Conservation (phyloP, 768 basidiomycete species). For the Auriscalpium orientale region DNA sequence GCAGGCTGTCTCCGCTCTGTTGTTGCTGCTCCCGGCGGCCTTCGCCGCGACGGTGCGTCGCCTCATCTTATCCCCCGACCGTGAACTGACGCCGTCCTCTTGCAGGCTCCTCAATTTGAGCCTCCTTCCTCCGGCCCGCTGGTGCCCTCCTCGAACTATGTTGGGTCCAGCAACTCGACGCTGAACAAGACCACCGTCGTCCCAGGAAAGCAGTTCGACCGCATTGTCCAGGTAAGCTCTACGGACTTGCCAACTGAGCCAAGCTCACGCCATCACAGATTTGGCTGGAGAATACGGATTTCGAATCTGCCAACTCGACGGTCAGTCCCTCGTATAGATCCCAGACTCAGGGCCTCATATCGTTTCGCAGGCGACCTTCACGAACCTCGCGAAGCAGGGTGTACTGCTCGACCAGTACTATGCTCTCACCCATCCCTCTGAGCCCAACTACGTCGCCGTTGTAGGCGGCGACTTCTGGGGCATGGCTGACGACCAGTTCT, state of each 20-base stretch:
- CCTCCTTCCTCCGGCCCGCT: slow-evolving; percentile 23
- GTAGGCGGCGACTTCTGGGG: slow-evolving; percentile 50
- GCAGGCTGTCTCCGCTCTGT: not conserved
- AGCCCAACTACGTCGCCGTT: slow-evolving; percentile 52
- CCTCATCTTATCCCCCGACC: not conserved
- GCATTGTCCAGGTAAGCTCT: slow-evolving; percentile 30
- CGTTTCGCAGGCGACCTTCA: slow-evolving; percentile 22
- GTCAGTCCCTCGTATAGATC: not conserved
- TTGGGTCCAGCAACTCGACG: slow-evolving; percentile 35
- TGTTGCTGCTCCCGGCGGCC: slow-evolving; percentile 2
- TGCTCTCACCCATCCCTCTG: slow-evolving; percentile 48
- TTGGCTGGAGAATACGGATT: slow-evolving; percentile 63
- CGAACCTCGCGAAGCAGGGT: slow-evolving; percentile 39
- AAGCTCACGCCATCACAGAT: slow-evolving; percentile 25
- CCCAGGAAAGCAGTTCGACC: slow-evolving; percentile 36
- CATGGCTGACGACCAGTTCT: slow-evolving; percentile 33
- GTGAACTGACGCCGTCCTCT: not conserved
- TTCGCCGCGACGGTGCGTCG: slow-evolving; percentile 1
- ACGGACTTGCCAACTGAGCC: not conserved
- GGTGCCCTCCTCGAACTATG: slow-evolving; percentile 29
- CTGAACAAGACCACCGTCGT: slow-evolving; percentile 32
- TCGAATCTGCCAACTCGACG: slow-evolving; percentile 20
- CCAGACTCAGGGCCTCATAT: slow-evolving; percentile 1
- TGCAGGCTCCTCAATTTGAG: slow-evolving; percentile 22
- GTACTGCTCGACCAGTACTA: slow-evolving; percentile 38